Conservation (phyloP, 805 yeast genomes). For the Wickerhamiella brachini region DNA sequence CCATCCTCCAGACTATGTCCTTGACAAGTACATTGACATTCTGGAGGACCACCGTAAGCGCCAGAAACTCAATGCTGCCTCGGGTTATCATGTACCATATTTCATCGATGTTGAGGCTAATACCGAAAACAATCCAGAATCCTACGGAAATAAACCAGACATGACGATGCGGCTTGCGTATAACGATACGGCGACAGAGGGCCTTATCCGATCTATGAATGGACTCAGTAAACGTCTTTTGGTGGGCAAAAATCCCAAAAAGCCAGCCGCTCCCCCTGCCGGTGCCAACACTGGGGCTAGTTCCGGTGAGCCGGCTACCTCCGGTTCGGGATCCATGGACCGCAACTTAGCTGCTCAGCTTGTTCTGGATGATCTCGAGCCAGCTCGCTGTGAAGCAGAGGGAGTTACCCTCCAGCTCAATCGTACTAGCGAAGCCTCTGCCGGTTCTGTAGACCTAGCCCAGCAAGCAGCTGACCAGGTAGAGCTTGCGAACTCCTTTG, state of each 20-base stretch:
- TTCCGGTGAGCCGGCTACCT: no score
- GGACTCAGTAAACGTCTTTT: slow-evolving; percentile 74
- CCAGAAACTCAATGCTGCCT: slow-evolving; percentile 10
- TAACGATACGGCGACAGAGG: slow-evolving; percentile 52
- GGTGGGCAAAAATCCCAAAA: slow-evolving; percentile 26
- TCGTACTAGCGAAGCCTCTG: background rate
- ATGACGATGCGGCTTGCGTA: slow-evolving; percentile 63
- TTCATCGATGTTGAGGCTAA: slow-evolving; percentile 73
- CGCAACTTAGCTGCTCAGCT: slow-evolving; percentile 21
- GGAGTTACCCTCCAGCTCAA: slow-evolving; percentile 7
- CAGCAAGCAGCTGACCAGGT: background rate
- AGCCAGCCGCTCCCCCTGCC: no score
- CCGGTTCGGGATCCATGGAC: slow-evolving; percentile 29
- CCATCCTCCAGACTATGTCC: slow-evolving; percentile 69
- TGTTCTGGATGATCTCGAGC: slow-evolving; percentile 18
- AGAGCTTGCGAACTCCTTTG: background rate
- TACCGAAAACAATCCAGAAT: slow-evolving; percentile 62
- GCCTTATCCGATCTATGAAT: slow-evolving; percentile 78
- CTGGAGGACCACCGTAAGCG: slow-evolving; percentile 46
- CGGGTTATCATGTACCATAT: slow-evolving; percentile 35
- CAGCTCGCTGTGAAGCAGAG: slow-evolving; percentile 1
- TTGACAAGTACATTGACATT: slow-evolving; percentile 68
- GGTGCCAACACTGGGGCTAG: no score
- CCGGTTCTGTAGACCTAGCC: slow-evolving; percentile 6
- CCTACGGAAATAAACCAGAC: slow-evolving; percentile 71